Percentiles rank a stretch among this genome's conserved stretches.
Evolutionary conservation across 164 flowering plant genomes (phyloP).

Genomic region (Umbellularia californica): DNA sequence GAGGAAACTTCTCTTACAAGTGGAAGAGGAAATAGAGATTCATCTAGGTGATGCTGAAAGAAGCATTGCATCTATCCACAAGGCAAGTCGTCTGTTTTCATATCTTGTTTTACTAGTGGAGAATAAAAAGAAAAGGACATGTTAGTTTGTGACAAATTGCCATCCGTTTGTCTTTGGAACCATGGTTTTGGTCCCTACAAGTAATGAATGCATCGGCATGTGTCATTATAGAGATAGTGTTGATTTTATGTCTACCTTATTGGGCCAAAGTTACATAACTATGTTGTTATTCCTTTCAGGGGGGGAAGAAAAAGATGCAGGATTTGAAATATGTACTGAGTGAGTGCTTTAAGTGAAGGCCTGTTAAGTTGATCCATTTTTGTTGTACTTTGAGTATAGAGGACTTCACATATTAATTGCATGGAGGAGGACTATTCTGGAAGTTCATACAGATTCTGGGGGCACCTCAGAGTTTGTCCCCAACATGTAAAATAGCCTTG

Average conservation of each 20-base stretch:
- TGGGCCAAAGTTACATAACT: neutral
- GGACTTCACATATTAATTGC: neutral
- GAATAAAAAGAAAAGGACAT: neutral
- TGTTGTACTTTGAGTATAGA: constrained; percentile 1
- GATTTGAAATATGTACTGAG: constrained; percentile 38
- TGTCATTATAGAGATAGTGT: neutral
- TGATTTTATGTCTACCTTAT: neutral
- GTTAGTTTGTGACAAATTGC: neutral
- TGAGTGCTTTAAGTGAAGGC: constrained; percentile 37
- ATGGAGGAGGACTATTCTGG: neutral
- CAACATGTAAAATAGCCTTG: neutral
- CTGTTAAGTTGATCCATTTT: constrained; percentile 19
- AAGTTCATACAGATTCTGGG: too few species aligned
- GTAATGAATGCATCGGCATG: too few species aligned
- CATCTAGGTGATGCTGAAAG: constrained; percentile 56
- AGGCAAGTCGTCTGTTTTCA: constrained; percentile 40
- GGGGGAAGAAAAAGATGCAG: constrained; percentile 46
- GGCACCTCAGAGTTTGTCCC: too few species aligned
- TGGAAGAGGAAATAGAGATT: constrained; percentile 48
- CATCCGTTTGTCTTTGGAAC: neutral
- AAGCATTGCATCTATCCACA: constrained; percentile 43
- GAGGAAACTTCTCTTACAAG: constrained; percentile 50
- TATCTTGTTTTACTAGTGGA: neutral
- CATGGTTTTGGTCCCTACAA: neutral
- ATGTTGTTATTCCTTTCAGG: constrained; percentile 32